Evolutionary conservation across 2,329 filamentous ascomycete species (phyloP), one percentile per base, ranked within the genome.

Genomic region (Catunica adiposa): DNA sequence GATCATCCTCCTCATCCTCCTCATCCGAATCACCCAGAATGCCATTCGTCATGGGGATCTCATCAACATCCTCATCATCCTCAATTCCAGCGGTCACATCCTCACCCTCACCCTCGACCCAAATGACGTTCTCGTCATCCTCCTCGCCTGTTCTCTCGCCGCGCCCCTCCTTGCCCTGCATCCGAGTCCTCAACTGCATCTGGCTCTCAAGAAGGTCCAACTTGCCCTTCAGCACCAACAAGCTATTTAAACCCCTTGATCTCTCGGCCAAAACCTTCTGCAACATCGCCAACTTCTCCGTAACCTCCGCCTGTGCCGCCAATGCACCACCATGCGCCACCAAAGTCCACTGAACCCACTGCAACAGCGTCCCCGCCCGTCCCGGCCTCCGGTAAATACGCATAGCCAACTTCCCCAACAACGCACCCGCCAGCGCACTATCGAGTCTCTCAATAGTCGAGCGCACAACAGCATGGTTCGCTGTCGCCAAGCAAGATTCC

Each of bases 301-400:
- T 77, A 38, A 95, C 75, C 60, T 89, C 84, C n/a, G 86, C 81
- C 66, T 94, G 87, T 31, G 84, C 84, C 9, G 89, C 87, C 53
- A 98, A 75, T 54, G 89, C 89, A 61, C 90, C 92, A 61, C 92
- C 92, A 65, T 98, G 92, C 1, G 86, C 83, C 34, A 96, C 81
- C 55, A 96, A 78, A 1, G 88, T 90, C 87, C 89, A 95, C 69
- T 96, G 89, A 46, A 97, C 85, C 89, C 92, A 98, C 15, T 85
- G 80, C 77, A 96, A 89, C 31, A 98, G 78, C 64, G 83, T 86
- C 53, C 89, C 89, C 14, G 92, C 90, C 55, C 92, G 80, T 2
- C 90, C 92, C 1, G 92, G 92, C 47, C 88, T 81, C 61, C 84
- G 80, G 69, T 95, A 84, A 66, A 98, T 79, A 58, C 89, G 79